Conservation (phyloP, 108 stramenopile species). For the Nannochloropsis salina region DNA sequence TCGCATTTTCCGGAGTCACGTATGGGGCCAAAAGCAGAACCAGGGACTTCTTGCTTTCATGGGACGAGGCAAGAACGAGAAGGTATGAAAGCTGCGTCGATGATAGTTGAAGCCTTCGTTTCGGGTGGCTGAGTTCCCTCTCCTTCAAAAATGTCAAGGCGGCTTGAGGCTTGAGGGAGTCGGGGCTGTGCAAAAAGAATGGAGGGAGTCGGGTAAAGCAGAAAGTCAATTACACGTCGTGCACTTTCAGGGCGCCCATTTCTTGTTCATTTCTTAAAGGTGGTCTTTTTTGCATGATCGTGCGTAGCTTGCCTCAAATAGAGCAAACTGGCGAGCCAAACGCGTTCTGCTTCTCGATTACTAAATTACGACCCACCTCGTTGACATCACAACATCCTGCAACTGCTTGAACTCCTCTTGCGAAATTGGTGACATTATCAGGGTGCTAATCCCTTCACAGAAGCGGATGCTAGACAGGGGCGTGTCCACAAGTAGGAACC, state of each 20-base stretch:
- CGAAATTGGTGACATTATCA: background rate
- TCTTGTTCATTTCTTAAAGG: no score
- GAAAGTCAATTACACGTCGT: background rate
- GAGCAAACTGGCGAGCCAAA: no score
- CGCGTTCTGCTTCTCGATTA: no score
- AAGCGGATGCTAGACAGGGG: no score
- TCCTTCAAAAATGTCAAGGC: conserved; percentile 1
- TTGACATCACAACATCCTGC: conserved; percentile 8
- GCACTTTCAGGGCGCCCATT: no score
- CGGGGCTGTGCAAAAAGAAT: background rate
- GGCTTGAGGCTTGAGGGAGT: background rate
- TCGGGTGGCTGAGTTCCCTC: background rate
- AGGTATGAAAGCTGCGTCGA: background rate
- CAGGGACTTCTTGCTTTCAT: background rate
- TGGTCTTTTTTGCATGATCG: no score
- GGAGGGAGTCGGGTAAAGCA: background rate
- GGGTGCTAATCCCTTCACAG: background rate
- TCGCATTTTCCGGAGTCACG: background rate
- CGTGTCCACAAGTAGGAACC: no score
- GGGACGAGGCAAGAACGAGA: background rate
- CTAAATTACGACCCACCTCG: background rate
- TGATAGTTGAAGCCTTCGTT: background rate
- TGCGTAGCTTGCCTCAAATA: no score
- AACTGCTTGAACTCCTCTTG: conserved; percentile 3
- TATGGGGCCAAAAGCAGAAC: background rate